Conservation (phyloP, 352 stramenopile genomes). For the Aphanomyces invadans region DNA sequence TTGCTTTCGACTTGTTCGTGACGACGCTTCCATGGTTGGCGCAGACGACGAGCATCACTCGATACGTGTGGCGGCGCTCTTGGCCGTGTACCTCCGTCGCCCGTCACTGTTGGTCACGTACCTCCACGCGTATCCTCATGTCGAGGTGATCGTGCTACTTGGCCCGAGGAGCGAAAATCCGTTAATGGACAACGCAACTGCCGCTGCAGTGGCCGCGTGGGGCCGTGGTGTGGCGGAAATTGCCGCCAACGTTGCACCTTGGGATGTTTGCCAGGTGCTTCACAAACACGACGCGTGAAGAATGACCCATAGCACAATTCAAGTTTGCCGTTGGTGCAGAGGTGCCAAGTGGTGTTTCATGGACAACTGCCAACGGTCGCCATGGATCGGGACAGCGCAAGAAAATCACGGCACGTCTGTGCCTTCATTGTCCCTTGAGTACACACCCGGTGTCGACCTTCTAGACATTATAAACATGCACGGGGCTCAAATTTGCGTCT, state of each 20-base stretch:
- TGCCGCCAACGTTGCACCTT: neutral
- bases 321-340: too few relatives aligned
- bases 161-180: conserved; percentile 14
- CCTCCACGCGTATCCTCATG: conserved; percentile 15
- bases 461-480: too few relatives aligned
- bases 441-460: too few relatives aligned
- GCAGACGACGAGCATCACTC: neutral
- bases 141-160: conserved; percentile 1
- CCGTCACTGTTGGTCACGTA: conserved; percentile 13
- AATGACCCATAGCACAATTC: too few relatives aligned
- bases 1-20: conserved; percentile 1
- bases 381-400: too few relatives aligned
- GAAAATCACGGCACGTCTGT: too few relatives aligned
- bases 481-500: too few relatives aligned
- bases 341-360: too few relatives aligned
- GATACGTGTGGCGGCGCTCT: neutral
- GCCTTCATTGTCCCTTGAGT: too few relatives aligned
- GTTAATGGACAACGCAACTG: neutral
- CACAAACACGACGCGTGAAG: neutral
- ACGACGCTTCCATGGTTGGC: neutral
- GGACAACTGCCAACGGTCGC: too few relatives aligned
- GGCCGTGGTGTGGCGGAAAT: neutral
- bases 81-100: conserved; percentile 21
- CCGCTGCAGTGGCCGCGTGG: neutral
- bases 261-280: conserved; percentile 19